Evolutionary conservation across 306 rosid species (phyloP).

Genomic region (Ceratonia siliqua): DNA sequence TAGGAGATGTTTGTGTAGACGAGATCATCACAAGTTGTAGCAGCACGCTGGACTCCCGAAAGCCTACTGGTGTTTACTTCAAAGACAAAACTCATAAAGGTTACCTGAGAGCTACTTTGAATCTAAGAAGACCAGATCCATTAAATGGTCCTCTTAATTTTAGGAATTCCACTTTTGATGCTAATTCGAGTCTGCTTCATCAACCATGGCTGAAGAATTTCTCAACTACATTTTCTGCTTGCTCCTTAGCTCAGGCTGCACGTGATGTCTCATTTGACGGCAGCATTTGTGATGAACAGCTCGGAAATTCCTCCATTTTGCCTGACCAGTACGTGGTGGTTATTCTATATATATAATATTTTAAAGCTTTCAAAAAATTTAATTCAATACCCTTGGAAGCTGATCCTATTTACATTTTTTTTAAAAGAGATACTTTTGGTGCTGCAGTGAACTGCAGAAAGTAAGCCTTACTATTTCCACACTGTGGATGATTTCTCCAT

Average conservation of each 20-base stretch:
- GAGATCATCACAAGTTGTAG: constrained; percentile 49
- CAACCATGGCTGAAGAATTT: constrained; percentile 47
- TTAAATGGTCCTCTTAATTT: constrained; percentile 39
- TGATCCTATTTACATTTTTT: constrained; percentile 10
- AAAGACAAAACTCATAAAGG: constrained; percentile 42
- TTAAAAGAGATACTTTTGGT: background rate
- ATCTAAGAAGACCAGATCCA: constrained; percentile 48
- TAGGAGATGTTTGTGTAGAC: constrained; percentile 65
- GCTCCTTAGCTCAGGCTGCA: constrained; percentile 60
- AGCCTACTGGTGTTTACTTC: constrained; percentile 54
- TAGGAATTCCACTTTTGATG: constrained; percentile 31
- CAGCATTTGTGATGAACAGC: constrained; percentile 51
- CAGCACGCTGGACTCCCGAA: constrained; percentile 43
- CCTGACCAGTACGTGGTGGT: constrained; percentile 54
- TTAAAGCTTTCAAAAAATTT: background rate
- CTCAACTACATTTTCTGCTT: constrained; percentile 36
- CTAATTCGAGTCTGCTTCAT: constrained; percentile 32
- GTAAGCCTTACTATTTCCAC: background rate
- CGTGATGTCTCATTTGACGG: constrained; percentile 62
- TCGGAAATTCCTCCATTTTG: constrained; percentile 40
- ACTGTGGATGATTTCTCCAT: background rate
- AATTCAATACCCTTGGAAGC: background rate
- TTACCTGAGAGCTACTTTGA: constrained; percentile 50
- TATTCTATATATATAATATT: background rate
- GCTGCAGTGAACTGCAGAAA: background rate